Percentiles rank a stretch among this genome's conserved stretches.
phyloP scores from a whole-genome alignment of 768 basidiomycete species.

The Russula earlei region DNA sequence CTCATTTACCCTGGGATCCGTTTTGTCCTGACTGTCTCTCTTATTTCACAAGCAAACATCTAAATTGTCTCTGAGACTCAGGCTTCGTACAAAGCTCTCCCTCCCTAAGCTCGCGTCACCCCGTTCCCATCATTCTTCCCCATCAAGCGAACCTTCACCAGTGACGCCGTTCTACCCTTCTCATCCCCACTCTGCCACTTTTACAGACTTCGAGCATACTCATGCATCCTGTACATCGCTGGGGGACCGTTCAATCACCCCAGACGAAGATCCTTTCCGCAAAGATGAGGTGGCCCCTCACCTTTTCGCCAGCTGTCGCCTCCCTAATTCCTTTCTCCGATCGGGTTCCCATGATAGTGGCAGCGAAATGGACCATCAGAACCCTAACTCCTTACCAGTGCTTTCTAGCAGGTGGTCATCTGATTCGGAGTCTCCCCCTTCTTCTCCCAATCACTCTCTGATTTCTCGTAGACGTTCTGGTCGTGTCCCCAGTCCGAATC shows the following conservation, averaged over 20 bases:
- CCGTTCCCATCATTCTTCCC: conserved; percentile 1
- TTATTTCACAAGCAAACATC: background rate
- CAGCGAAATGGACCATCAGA: background rate
- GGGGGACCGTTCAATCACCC: conserved; percentile 12
- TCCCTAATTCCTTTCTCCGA: background rate
- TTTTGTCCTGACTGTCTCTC: background rate
- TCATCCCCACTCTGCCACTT: background rate
- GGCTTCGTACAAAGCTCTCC: conserved; percentile 10
- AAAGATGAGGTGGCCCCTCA: conserved; percentile 6
- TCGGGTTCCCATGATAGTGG: background rate
- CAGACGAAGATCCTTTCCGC: conserved; percentile 19
- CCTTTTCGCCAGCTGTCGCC: background rate
- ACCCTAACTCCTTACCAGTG: background rate
- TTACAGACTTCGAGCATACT: background rate
- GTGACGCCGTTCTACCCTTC: conserved; percentile 2
- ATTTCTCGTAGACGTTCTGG: background rate
- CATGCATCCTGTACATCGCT: background rate
- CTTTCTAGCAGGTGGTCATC: conserved; percentile 6
- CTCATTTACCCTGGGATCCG: background rate
- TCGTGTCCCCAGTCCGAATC: background rate
- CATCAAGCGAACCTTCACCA: background rate
- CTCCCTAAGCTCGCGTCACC: background rate
- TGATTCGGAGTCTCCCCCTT: conserved; percentile 4
- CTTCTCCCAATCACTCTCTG: background rate
- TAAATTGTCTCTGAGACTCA: background rate